phyloP scores from a whole-genome alignment of 1,284 basidiomycete species.

The Naganishia cerealis region DNA sequence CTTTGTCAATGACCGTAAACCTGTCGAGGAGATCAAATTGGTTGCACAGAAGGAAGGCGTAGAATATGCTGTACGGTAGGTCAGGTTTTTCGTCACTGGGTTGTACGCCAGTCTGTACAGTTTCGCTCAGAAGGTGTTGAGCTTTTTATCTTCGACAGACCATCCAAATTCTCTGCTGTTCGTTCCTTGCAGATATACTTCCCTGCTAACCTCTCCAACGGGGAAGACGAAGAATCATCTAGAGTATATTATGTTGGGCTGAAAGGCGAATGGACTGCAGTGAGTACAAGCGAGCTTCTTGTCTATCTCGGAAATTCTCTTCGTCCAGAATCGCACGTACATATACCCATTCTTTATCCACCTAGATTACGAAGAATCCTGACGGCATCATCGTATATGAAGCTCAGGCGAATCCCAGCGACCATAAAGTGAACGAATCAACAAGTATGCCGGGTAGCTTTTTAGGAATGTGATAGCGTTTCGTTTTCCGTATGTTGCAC shows the following conservation, averaged over 20 bases:
- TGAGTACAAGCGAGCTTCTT: constrained; percentile 37
- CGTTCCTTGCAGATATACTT: constrained; percentile 49
- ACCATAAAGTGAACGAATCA: constrained; percentile 46
- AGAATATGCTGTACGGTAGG: constrained; percentile 54
- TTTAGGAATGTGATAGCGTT: constrained; percentile 23
- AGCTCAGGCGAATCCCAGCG: constrained; percentile 50
- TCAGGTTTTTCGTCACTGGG: not conserved
- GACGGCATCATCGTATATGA: constrained; percentile 51
- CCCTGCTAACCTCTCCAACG: constrained; percentile 49
- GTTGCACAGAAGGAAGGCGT: constrained; percentile 45
- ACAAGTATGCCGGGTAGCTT: constrained; percentile 28
- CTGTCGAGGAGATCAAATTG: constrained; percentile 48
- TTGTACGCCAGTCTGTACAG: not conserved
- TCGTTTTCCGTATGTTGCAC: not conserved
- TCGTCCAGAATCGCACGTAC: not conserved
- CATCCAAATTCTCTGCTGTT: constrained; percentile 51
- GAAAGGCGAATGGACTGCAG: constrained; percentile 48
- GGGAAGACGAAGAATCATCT: constrained; percentile 51
- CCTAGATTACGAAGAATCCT: constrained; percentile 49
- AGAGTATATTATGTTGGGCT: constrained; percentile 51
- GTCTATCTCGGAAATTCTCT: not conserved
- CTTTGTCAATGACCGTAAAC: constrained; percentile 43
- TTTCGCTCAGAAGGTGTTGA: not conserved
- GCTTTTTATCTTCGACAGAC: constrained; percentile 38
- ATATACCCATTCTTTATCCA: not conserved